Percentiles rank a stretch among this genome's conserved stretches.
Evolutionary conservation across 2,329 filamentous ascomycete genomes (phyloP).

Genomic region (Cercospora beticola): DNA sequence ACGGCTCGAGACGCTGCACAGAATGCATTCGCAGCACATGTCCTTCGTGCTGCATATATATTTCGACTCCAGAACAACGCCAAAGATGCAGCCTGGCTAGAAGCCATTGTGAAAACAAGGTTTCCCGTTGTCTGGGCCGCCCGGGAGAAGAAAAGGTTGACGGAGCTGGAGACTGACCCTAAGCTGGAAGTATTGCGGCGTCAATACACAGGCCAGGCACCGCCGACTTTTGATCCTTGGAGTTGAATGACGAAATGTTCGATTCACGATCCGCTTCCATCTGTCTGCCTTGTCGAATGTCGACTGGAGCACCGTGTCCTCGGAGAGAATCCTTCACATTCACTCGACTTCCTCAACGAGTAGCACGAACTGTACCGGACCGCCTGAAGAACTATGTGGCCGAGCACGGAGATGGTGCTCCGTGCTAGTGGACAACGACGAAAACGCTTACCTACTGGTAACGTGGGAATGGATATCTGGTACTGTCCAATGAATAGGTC

Average conservation of each 20-base stretch:
- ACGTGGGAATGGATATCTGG: neutral
- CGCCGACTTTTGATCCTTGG: neutral
- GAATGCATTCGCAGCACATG: neutral
- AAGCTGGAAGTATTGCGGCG: neutral
- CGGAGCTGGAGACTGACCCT: neutral
- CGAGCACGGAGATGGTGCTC: neutral
- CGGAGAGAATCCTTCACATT: neutral
- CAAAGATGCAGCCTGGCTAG: neutral
- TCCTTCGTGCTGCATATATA: neutral
- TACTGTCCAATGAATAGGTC: neutral
- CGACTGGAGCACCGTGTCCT: neutral
- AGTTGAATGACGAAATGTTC: neutral
- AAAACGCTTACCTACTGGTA: neutral
- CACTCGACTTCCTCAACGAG: neutral
- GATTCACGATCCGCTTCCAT: neutral
- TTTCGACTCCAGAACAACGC: neutral
- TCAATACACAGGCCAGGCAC: neutral
- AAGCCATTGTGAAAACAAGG: neutral
- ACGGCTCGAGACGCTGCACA: neutral
- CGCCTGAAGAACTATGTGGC: neutral
- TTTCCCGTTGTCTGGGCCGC: neutral
- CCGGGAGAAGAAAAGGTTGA: no score
- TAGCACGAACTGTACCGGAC: neutral
- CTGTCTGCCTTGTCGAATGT: neutral
- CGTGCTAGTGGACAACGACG: neutral